Percentiles rank a stretch among this genome's conserved stretches.
phyloP scores from a whole-genome alignment of 306 rosid species.

The Abrus pulchellus region DNA sequence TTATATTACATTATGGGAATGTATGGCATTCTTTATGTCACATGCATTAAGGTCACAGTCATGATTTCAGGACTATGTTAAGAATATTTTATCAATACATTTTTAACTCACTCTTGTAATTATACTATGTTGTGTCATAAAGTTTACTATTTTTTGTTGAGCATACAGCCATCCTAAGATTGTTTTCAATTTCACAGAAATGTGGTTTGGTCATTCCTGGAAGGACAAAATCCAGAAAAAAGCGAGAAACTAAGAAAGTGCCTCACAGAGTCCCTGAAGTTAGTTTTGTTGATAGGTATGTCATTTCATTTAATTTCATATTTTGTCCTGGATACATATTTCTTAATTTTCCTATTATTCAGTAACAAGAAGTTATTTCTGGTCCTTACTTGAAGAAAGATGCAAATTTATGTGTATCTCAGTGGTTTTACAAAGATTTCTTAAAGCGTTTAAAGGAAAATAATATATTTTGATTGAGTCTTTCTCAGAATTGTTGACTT shows the following conservation, averaged over 20 bases:
- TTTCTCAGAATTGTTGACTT: slow-evolving; percentile 6
- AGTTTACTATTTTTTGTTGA: slow-evolving; percentile 22
- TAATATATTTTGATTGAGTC: background rate
- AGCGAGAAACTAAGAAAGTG: slow-evolving; percentile 67
- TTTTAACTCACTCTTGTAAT: background rate
- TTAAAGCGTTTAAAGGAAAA: background rate
- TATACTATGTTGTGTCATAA: slow-evolving; percentile 14
- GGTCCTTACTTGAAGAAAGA: slow-evolving; percentile 27
- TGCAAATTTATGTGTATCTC: background rate
- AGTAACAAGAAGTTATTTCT: slow-evolving; percentile 29
- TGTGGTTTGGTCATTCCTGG: slow-evolving; percentile 42
- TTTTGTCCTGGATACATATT: slow-evolving; percentile 29
- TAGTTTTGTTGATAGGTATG: slow-evolving; percentile 92
- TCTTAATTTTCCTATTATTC: slow-evolving; percentile 32
- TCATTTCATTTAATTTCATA: slow-evolving; percentile 23
- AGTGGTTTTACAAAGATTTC: slow-evolving; percentile 21
- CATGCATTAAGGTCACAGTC: no score
- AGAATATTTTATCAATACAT: slow-evolving; percentile 7
- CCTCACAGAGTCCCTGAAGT: slow-evolving; percentile 85
- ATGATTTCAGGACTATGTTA: background rate
- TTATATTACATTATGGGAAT: no score
- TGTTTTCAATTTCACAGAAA: slow-evolving; percentile 30
- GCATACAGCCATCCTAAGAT: background rate
- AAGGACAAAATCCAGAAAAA: slow-evolving; percentile 78
- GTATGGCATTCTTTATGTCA: no score